Evolutionary conservation across 2,329 filamentous ascomycete genomes (phyloP), one percentile per base, ranked within the genome.

Genomic region (Thielaviopsis populi): DNA sequence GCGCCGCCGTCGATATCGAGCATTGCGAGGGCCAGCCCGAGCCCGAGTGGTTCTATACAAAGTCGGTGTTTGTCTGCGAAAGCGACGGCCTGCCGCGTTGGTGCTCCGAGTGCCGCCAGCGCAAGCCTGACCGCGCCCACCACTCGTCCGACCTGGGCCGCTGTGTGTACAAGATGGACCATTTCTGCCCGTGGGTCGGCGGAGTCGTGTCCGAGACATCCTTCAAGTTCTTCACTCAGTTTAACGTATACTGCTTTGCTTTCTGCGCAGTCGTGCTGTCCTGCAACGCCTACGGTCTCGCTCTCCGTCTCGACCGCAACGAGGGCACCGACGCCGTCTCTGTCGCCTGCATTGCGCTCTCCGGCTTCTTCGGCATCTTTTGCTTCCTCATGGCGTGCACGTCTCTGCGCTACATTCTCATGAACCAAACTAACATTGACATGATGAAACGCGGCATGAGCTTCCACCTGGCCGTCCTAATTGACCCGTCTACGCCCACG

Each of bases 151-250:
- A 95, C 71, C 77, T 94, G 13, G 83, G 83, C 60, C 81, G 90
- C 53, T 97, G 92, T 70, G 87, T 95, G 24, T 77, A 81, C 48
- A 94, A 94, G 70, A 94, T 96, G 87, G 92, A 97, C 68, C 92
- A 97, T 71, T 94, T 91, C 70, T 99, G 94, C 70, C 94, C 92
- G 0, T 97, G 87, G 88, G 91, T 95, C n/a, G 92, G 92, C 3
- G 94, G 92, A 24, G 88, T 96, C 68, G 85, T 99, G 10, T 87
- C 85, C 0, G 91, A 96, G 72, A 91, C 84, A 83, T 81, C 86
- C 1, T 91, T 92, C 76, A 96, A 96, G 70, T 96, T 89, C 74
- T 97, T 99, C 71, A 77, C 91, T 11, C 94, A 96, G 68, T 96
- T 96, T 70, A 84, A 85, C 17, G 80, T 83, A 53, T 96, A 94